Evolutionary conservation across 306 rosid species (phyloP), one percentile per base, ranked within the genome.

Genomic region (Quercus agrifolia): DNA sequence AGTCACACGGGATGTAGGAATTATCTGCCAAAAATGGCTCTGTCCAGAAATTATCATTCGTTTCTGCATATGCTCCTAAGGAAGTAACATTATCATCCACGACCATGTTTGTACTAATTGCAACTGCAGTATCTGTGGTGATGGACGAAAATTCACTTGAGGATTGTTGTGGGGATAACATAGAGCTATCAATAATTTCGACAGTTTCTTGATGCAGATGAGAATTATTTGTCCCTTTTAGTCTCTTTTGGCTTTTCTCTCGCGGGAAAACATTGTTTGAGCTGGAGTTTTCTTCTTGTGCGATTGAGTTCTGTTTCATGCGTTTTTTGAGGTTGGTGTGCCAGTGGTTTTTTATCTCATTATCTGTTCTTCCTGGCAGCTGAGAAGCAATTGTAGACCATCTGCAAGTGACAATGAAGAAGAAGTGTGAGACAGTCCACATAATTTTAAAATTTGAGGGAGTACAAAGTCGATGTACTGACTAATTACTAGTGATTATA

Each of bases 311-410:
- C 12, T 72, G 57, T 5, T 41, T n/a, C 18, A 27, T 25, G 1
- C 85, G 87, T 54, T 87, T 93, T 81, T 89, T 91, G 18, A 91
- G 87, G 51, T 55, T 67, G 12, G 97, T 81, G 73, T 93, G 89
- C 98, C 98, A 93, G 56, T 86, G 83, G 41, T 93, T 93, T 55
- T 93, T 93, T 6, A 93, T 80, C 55, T 91, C 96, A n/a, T 93
- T 93, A 74, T 93, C 98, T 1, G 92, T 93, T 83, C 97, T 86
- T 55, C 97, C 96, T 0, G 89, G 85, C 49, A 93, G 71, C 51
- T 87, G 41, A 25, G 98, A 84, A 2, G 98, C 91, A 31, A 93
- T 93, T 7, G 77, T 66, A 1, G 92, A 84, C 98, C 98, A 93
- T 77, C 96, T 92, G 82, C 68, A 82, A 70, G 74, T 20, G n/a